Evolutionary conservation across 176 grass and related monocot species (phyloP).

Genomic region (Ensete glaucum): DNA sequence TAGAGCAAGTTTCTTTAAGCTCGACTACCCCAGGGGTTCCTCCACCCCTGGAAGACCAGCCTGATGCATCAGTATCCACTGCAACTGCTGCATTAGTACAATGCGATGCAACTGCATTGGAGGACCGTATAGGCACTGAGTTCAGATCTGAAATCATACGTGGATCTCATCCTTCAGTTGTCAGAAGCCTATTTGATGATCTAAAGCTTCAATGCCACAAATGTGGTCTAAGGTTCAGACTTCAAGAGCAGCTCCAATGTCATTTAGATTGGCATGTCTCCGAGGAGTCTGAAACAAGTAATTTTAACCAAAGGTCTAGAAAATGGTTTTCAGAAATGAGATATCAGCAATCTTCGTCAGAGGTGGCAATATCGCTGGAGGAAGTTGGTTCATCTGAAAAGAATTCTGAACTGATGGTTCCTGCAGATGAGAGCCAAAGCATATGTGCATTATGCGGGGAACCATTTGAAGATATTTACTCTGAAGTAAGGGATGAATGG

Average conservation of each 20-base stretch:
- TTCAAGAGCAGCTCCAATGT: conserved; percentile 43
- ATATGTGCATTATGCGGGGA: conserved; percentile 82
- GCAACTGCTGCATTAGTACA: conserved; percentile 16
- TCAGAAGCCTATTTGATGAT: conserved; percentile 58
- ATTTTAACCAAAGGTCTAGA: conserved; percentile 39
- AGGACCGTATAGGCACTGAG: conserved; percentile 52
- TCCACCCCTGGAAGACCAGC: conserved; percentile 25
- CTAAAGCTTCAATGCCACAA: conserved; percentile 55
- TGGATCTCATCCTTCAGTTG: conserved; percentile 51
- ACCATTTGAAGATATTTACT: conserved; percentile 83
- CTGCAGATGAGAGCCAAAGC: conserved; percentile 82
- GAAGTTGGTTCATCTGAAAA: conserved; percentile 45
- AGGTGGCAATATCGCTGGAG: conserved; percentile 26
- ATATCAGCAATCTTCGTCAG: conserved; percentile 17
- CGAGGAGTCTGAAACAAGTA: conserved; percentile 26
- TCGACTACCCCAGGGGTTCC: conserved; percentile 1
- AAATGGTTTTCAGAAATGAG: conserved; percentile 61
- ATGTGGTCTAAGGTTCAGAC: conserved; percentile 66
- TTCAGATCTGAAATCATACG: conserved; percentile 73
- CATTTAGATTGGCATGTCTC: conserved; percentile 43
- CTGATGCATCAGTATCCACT: conserved; percentile 16
- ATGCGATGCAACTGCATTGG: conserved; percentile 15
- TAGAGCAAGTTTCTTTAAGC: conserved; percentile 21
- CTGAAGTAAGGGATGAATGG: conserved; percentile 51
- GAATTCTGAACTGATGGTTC: conserved; percentile 51